Conservation (phyloP, 768 basidiomycete genomes). For the Amanita pallidorosea region DNA sequence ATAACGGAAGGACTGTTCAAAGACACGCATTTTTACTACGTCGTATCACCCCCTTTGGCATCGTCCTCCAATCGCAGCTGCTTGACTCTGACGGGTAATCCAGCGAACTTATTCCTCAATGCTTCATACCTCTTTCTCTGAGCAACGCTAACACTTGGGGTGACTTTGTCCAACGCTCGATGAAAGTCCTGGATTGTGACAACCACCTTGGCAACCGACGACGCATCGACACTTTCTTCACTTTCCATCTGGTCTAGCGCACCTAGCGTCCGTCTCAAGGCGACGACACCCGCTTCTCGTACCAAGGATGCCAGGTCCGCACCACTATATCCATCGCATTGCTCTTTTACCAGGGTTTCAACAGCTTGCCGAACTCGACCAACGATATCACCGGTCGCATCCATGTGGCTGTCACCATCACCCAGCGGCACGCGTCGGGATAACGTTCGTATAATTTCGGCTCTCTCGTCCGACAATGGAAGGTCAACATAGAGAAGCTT, state of each 20-base stretch:
- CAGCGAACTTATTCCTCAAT: slow-evolving; percentile 75
- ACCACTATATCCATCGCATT: slow-evolving; percentile 84
- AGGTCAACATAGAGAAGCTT: slow-evolving; percentile 92
- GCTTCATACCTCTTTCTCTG: slow-evolving; percentile 81
- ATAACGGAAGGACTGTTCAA: too few species aligned
- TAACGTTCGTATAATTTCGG: slow-evolving; percentile 77
- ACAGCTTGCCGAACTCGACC: slow-evolving; percentile 12
- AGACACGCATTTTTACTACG: background rate
- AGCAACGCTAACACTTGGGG: slow-evolving; percentile 72
- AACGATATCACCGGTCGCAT: slow-evolving; percentile 10
- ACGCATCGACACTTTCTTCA: slow-evolving; percentile 9
- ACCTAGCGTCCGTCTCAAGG: slow-evolving; percentile 60
- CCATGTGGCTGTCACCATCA: slow-evolving; percentile 6
- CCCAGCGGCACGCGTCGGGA: slow-evolving; percentile 60
- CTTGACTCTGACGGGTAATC: slow-evolving; percentile 50
- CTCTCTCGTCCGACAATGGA: slow-evolving; percentile 60
- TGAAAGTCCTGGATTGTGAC: slow-evolving; percentile 64
- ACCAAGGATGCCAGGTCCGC: slow-evolving; percentile 86
- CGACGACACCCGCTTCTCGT: slow-evolving; percentile 82
- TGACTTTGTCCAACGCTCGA: slow-evolving; percentile 66
- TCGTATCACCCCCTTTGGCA: background rate
- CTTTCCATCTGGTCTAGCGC: slow-evolving; percentile 53
- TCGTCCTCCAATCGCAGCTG: slow-evolving; percentile 8
- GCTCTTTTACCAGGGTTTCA: slow-evolving; percentile 40
- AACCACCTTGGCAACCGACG: slow-evolving; percentile 20